Evolutionary conservation across 257 asterid genomes (phyloP).

Genomic region (Solanum pinnatisectum): DNA sequence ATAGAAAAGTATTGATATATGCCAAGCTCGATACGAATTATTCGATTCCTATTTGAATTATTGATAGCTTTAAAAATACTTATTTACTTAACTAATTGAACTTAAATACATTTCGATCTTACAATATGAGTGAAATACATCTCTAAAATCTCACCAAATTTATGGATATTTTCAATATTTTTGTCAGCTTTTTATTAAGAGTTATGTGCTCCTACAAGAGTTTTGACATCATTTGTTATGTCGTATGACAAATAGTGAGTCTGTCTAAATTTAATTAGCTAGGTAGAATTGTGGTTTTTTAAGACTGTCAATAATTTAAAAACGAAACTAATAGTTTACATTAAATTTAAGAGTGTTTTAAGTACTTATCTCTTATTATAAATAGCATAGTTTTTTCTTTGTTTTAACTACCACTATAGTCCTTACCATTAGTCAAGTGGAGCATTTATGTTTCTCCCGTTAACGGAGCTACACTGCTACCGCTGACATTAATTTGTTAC

Average conservation of each 20-base stretch:
- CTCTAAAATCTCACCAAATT: accelerated
- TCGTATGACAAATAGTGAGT: background rate
- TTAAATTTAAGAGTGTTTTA: no score
- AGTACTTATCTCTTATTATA: background rate
- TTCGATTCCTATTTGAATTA: no score
- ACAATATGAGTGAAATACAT: no score
- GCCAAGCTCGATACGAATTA: no score
- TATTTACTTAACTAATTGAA: no score
- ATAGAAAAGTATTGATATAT: background rate
- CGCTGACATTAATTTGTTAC: background rate
- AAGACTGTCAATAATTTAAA: no score
- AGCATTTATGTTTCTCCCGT: background rate
- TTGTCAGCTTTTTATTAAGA: accelerated
- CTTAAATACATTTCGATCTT: accelerated
- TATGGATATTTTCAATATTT: accelerated
- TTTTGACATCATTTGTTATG: no score
- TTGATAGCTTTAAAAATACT: no score
- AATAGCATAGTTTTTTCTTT: background rate
- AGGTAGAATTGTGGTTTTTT: no score
- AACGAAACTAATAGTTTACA: no score
- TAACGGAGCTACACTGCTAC: background rate
- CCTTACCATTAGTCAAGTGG: background rate
- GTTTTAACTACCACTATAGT: background rate
- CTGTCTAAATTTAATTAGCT: background rate
- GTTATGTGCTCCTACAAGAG: accelerated